These are phyloP conservation scores for Chytriomyces hyalinus DNA, from an alignment of 192 early-diverging fungal species.

Conservation along the genomic window DNA sequence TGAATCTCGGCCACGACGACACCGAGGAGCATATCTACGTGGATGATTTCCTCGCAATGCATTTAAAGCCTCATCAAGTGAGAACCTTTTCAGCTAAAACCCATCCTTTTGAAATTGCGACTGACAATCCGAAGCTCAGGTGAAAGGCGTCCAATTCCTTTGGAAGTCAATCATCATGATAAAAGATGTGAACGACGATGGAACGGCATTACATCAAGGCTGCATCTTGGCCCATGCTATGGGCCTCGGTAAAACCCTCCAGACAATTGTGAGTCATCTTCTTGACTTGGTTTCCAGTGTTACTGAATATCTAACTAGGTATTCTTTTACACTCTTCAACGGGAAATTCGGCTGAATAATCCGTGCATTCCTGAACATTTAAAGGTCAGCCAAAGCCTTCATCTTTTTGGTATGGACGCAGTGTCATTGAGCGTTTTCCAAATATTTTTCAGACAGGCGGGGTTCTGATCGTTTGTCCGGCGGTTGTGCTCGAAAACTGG, in stretches of 20 bases:
- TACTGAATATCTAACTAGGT: not conserved
- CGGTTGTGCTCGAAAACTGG: conserved; percentile 74
- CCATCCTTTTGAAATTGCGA: conserved; percentile 33
- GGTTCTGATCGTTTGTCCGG: conserved; percentile 76
- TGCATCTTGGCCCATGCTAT: conserved; percentile 85
- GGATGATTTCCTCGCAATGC: conserved; percentile 55
- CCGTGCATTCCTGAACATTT: conserved; percentile 62
- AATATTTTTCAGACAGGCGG: conserved; percentile 42
- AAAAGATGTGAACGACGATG: conserved; percentile 36
- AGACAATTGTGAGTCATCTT: conserved; percentile 58
- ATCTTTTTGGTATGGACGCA: not conserved
- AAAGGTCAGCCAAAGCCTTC: conserved; percentile 29
- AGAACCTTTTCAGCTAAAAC: not conserved
- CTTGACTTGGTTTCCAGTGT: not conserved
- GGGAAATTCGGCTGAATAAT: conserved; percentile 61
- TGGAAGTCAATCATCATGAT: conserved; percentile 81
- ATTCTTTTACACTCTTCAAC: conserved; percentile 71
- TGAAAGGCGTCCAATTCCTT: conserved; percentile 80
- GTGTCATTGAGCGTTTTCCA: no score
- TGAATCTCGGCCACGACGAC: conserved; percentile 71
- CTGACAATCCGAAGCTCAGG: conserved; percentile 29
- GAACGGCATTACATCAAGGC: conserved; percentile 50
- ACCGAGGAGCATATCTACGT: conserved; percentile 60
- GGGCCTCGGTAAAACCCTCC: conserved; percentile 87
- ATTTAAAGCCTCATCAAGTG: conserved; percentile 71